Conservation (phyloP, 2,329 filamentous ascomycete species). For the Diaporthe vaccinii region DNA sequence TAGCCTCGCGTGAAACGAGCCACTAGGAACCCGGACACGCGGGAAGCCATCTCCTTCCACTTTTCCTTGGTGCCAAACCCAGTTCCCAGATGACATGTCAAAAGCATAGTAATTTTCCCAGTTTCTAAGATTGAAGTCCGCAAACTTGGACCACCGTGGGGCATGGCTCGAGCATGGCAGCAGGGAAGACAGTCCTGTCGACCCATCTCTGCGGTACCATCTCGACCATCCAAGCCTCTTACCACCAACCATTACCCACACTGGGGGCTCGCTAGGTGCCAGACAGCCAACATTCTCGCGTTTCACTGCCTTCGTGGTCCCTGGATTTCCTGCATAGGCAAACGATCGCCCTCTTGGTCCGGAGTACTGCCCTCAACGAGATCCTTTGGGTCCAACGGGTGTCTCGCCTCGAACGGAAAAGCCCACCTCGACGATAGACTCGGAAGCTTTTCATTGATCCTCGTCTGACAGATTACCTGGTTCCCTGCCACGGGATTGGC, state of each 20-base stretch:
- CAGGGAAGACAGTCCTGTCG: constrained; percentile 9
- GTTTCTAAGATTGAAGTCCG: constrained; percentile 2
- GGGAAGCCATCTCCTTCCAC: background rate
- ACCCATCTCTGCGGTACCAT: constrained; percentile 10
- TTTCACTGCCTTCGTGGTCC: background rate
- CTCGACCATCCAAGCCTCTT: background rate
- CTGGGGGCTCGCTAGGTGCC: background rate
- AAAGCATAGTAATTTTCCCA: constrained; percentile 17
- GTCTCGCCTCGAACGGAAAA: constrained; percentile 16
- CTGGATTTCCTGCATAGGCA: constrained; percentile 9
- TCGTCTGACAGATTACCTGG: constrained; percentile 11
- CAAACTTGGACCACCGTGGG: background rate
- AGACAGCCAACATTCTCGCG: background rate
- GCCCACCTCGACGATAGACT: background rate
- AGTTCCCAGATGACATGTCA: constrained; percentile 15
- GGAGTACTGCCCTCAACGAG: constrained; percentile 13
- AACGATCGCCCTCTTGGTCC: constrained; percentile 12
- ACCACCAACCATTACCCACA: constrained; percentile 8
- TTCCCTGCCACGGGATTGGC: constrained; percentile 13
- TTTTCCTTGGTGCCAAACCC: background rate
- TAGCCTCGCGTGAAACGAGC: constrained; percentile 13
- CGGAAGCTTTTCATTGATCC: constrained; percentile 15
- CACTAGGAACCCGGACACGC: constrained; percentile 7
- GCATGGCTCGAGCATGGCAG: constrained; percentile 18
- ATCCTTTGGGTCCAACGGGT: background rate